Base-by-base conservation (phyloP, 257 asterid genomes). In the Linaria vulgaris region DNA sequence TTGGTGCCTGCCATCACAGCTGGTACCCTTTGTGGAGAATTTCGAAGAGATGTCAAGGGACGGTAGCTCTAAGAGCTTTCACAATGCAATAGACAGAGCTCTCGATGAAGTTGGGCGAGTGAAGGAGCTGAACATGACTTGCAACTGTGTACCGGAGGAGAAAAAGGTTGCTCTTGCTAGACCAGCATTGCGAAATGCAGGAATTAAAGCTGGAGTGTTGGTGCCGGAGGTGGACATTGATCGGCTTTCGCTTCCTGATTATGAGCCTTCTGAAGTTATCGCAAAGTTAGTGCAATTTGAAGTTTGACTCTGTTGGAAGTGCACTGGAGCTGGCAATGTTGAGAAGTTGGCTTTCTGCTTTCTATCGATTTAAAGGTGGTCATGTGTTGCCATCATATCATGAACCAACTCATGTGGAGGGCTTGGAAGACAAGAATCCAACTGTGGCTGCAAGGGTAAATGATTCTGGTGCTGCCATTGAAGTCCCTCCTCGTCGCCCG, bases 1-100 rank as follows among this genome's bases (percentile, higher is more conserved):
- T 13, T 90, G 96, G 97, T 88, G 94, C 72, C 48, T 70, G 44
- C 85, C 92, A 1, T 71, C 85, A 0, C 87, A 87, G 76, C 63
- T 90, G 38, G 24, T 73, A n/a, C 94, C 88, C 5, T 90, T 90
- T 58, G 69, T 64, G 0, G 78, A 82, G 45, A 85, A 83, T 43
- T 84, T 83, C 17, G 68, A 63, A 10, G 72, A 73, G 41, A 75
- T 76, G 90, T 79, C 81, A 0, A 66, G 12, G 4, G 81, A 68
- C 24, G 63, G 81, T 27, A 41, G 53, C 59, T 71, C 90, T 0
- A 78, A 59, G 71, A 69, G 74, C 48, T 76, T 84, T 51, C 5
- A n/a, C 0, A 67, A 57, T 53, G 96, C 95, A 9, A 65, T 86
- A 20, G 68, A 78, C 19, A 66, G 47, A 21, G 85, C 96, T 1